Percentiles rank a stretch among this genome's conserved stretches.
Evolutionary conservation across 805 yeast genomes (phyloP).

Genomic region (Teunomyces gatunensis): DNA sequence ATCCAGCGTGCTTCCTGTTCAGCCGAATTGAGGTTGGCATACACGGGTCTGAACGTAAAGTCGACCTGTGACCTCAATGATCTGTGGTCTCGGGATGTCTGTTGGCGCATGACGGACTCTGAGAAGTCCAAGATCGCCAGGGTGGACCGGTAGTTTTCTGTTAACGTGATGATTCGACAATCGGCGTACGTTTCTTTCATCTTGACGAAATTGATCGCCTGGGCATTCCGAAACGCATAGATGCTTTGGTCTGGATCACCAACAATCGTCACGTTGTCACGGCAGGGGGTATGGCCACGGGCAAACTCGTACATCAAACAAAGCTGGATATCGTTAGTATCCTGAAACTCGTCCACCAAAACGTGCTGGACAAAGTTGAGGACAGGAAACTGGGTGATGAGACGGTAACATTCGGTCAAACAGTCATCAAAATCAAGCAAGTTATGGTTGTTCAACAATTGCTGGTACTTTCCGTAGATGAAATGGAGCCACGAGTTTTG

Average conservation of each 20-base stretch:
- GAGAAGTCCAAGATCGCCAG: constrained; percentile 61
- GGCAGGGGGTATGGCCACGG: constrained; percentile 29
- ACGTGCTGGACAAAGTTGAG: constrained; percentile 61
- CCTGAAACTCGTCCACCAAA: constrained; percentile 93
- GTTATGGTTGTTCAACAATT: constrained; percentile 37
- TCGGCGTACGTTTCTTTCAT: constrained; percentile 44
- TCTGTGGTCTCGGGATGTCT: constrained; percentile 44
- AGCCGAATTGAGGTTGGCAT: constrained; percentile 36
- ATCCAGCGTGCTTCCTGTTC: constrained; percentile 59
- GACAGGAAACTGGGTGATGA: constrained; percentile 48
- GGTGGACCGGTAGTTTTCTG: constrained; percentile 81
- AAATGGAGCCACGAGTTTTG: constrained; percentile 13
- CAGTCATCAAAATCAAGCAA: constrained; percentile 84
- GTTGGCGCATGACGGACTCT: constrained; percentile 63
- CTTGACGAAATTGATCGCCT: constrained; percentile 57
- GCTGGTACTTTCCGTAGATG: constrained; percentile 55
- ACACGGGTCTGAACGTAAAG: constrained; percentile 46
- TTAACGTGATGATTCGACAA: constrained; percentile 39
- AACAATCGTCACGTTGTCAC: constrained; percentile 71
- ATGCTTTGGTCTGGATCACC: constrained; percentile 98
- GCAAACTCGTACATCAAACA: constrained; percentile 56
- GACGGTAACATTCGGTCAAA: constrained; percentile 50
- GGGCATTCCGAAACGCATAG: constrained; percentile 84
- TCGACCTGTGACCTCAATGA: constrained; percentile 46
- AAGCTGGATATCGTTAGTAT: constrained; percentile 77